Percentiles rank a stretch among this genome's conserved stretches.
Conservation (phyloP, 2,329 filamentous ascomycete genomes). For the Colletotrichum tropicale region DNA sequence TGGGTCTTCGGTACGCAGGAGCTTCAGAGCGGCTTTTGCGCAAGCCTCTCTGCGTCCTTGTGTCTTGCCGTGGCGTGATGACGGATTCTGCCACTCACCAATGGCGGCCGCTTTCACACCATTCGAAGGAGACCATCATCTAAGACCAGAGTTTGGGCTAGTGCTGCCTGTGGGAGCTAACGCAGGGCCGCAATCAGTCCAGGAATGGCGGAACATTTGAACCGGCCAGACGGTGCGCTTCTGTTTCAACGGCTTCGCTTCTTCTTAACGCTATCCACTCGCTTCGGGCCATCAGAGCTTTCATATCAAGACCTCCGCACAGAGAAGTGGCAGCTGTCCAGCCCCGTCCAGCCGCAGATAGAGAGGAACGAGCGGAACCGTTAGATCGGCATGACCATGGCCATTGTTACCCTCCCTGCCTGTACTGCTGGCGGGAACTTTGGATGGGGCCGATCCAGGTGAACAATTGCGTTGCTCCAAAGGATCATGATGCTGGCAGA, state of each 20-base stretch:
- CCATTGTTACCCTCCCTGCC: background rate
- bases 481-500: background rate
- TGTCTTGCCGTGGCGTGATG: conserved; percentile 18
- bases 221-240: conserved; percentile 13
- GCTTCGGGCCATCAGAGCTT: background rate
- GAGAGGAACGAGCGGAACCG: background rate
- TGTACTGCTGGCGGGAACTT: background rate
- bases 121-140: background rate
- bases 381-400: background rate
- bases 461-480: background rate
- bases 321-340: background rate
- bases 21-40: conserved; percentile 3
- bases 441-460: background rate
- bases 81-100: background rate
- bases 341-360: background rate
- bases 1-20: background rate
- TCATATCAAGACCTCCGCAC: background rate
- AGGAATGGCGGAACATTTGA: conserved; percentile 4
- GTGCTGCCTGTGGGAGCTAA: background rate
- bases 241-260: conserved; percentile 14
- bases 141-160: conserved; percentile 1
- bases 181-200: background rate
- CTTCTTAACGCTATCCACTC: background rate
- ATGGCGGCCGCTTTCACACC: background rate
- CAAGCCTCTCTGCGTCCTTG: background rate